A percentile compares a stretch with the other conserved stretches of the same genome.
Conservation (phyloP, 1,284 basidiomycete genomes). For the Trichosporon sp. region DNA sequence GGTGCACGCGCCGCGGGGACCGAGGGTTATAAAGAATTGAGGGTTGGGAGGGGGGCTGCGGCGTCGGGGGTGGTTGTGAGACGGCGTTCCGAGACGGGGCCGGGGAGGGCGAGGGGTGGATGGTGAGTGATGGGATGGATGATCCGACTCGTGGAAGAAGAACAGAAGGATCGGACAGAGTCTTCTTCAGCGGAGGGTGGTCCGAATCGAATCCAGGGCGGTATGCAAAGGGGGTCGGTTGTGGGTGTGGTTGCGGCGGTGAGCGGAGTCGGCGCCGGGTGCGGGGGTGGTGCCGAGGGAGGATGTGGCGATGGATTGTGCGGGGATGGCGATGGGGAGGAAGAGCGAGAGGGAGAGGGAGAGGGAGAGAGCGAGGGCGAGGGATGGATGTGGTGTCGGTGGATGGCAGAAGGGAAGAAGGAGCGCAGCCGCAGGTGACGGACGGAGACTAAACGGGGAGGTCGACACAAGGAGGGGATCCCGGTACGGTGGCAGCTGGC, state of each 20-base stretch:
- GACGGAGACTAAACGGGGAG: conserved; percentile 3
- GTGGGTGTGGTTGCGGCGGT: not conserved
- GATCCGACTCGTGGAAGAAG: not conserved
- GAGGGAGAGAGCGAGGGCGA: not conserved
- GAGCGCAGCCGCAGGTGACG: not conserved
- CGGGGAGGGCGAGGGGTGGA: not conserved
- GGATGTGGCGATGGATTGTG: not conserved
- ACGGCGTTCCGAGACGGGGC: not conserved
- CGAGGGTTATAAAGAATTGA: not conserved
- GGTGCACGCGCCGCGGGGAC: not conserved
- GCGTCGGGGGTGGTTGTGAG: not conserved
- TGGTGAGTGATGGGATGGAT: not conserved
- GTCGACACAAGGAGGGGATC: conserved; percentile 2
- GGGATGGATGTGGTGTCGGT: not conserved
- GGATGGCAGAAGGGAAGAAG: not conserved
- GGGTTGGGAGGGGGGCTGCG: not conserved
- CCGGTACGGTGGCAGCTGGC: not conserved
- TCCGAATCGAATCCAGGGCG: not conserved
- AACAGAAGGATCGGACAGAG: not conserved
- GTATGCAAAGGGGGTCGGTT: not conserved
- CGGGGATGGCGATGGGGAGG: not conserved
- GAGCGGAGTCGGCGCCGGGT: not conserved
- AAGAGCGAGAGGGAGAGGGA: not conserved
- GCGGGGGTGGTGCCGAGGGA: not conserved
- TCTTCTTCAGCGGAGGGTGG: not conserved